phyloP scores from a whole-genome alignment of 2,329 filamentous ascomycete species.

The Rutstroemia sydowiana region DNA sequence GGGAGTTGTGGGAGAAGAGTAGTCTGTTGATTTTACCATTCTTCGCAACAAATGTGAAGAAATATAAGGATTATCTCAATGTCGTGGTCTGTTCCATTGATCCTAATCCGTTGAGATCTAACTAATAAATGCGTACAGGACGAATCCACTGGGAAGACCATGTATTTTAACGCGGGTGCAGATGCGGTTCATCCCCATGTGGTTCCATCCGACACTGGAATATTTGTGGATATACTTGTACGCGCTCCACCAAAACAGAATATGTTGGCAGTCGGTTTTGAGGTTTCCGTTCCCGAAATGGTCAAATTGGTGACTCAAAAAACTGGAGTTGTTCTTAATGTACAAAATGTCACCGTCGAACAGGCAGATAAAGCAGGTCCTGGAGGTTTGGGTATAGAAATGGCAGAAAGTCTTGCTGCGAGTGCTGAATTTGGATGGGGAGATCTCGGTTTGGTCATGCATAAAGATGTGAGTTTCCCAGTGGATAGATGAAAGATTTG shows the following conservation, averaged over 20 bases:
- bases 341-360: conserved; percentile 13
- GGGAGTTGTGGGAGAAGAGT: conserved; percentile 27
- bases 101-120: too few species aligned
- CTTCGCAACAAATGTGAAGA: conserved; percentile 29
- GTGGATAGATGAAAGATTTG: conserved; percentile 11
- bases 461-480: conserved; percentile 14
- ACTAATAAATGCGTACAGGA: neutral
- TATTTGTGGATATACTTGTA: conserved; percentile 26
- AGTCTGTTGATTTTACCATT: conserved; percentile 32
- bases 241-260: conserved; percentile 14
- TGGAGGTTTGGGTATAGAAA: conserved; percentile 28
- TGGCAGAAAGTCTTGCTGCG: conserved; percentile 30
- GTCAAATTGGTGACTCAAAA: conserved; percentile 18
- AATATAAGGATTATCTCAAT: neutral
- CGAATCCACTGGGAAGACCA: conserved; percentile 11
- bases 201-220: conserved; percentile 26
- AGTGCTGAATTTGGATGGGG: conserved; percentile 33
- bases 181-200: conserved; percentile 24
- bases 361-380: conserved; percentile 27
- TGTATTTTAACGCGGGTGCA: conserved; percentile 10
- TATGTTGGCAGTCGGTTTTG: conserved; percentile 19
- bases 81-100: too few species aligned
- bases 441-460: conserved; percentile 20
- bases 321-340: conserved; percentile 11
- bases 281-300: conserved; percentile 12